Base-by-base conservation (phyloP, 1,284 basidiomycete species). In the Inonotus hispidus region DNA sequence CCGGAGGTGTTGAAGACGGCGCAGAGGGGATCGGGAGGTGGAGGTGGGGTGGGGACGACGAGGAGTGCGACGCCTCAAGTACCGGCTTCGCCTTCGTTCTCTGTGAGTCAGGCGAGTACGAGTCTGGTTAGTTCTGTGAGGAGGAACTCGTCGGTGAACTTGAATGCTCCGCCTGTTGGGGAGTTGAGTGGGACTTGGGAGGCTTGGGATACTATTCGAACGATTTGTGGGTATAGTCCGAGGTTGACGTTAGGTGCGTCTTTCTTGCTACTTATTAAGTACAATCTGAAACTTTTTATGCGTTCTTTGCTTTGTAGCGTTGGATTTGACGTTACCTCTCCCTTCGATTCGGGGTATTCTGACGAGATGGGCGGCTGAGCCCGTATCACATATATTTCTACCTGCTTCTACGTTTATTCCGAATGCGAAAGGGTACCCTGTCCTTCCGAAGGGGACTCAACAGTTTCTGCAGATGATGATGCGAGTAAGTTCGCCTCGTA, bases 401-500 rank as follows among this genome's bases (percentile, higher is more conserved):
- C 95, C 97, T 2, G 87, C 93, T 1, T 85, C 87, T 3, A 84
- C 92, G 10, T 99, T 98, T 73, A 95, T 99, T 66, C 88, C 94
- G 11, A 99, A 99, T 72, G 85, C 88, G 37, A 97, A 98, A 74
- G 96, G 95, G 2, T 99, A 97, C 72, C 97, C 97, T 0, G 97
- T 99, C 1, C 81, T 99, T 14, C 91, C 92, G 19, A 99, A 98
- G 75, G 87, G 87, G 14, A 90, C 91, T 3, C 95, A 98, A 69
- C 81, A 82, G 0, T 97, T 98, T 75, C 82, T 97, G 56, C 86
- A 90, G 63, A 87, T 92, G 65, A 87, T 90, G 74, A 90, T 94
- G 82, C 89, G 91, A 76, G 93, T 88, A 70, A 71, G 83, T 58
- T 3, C 10, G 1, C 23, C 8, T 21, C 29, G 21, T 14, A 49